These are phyloP conservation scores for Neofusicoccum ribis DNA, from an alignment of 2,329 filamentous ascomycete genomes.

Conservation along the genomic window DNA sequence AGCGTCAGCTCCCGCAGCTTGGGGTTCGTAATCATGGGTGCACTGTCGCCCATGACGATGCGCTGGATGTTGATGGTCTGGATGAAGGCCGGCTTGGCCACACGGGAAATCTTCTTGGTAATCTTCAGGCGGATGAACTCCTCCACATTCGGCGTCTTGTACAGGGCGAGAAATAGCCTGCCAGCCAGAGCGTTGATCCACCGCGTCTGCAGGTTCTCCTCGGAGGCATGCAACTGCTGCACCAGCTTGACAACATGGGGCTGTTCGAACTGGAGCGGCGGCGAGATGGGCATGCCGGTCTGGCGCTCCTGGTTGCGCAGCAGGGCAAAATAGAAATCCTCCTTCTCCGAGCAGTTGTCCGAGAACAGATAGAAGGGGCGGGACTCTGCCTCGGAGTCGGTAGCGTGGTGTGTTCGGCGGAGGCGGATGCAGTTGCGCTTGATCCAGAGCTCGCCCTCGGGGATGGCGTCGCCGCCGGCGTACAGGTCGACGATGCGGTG, in stretches of 20 bases:
- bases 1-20: slow-evolving; percentile 85
- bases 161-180: slow-evolving; percentile 81
- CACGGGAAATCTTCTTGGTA: slow-evolving; percentile 91
- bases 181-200: slow-evolving; percentile 94
- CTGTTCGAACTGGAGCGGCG: slow-evolving; percentile 73
- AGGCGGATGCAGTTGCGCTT: slow-evolving; percentile 89
- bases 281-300: slow-evolving; percentile 60
- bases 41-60: slow-evolving; percentile 82
- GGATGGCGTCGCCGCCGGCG: slow-evolving; percentile 73
- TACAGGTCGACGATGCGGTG: slow-evolving; percentile 86
- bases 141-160: slow-evolving; percentile 81
- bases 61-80: slow-evolving; percentile 78
- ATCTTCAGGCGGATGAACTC: slow-evolving; percentile 80
- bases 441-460: slow-evolving; percentile 92
- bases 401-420: slow-evolving; percentile 61
- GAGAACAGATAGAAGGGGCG: slow-evolving; percentile 94
- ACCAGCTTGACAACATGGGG: slow-evolving; percentile 87
- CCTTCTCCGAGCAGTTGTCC: slow-evolving; percentile 92
- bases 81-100: slow-evolving; percentile 88
- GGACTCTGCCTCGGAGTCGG: slow-evolving; percentile 58
- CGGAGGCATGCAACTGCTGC: slow-evolving; percentile 85
- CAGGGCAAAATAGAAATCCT: slow-evolving; percentile 96
- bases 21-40: slow-evolving; percentile 86
- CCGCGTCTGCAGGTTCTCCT: slow-evolving; percentile 84
- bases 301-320: slow-evolving; percentile 78